phyloP scores from a whole-genome alignment of 257 asterid species.

The Nicotiana paniculata region DNA sequence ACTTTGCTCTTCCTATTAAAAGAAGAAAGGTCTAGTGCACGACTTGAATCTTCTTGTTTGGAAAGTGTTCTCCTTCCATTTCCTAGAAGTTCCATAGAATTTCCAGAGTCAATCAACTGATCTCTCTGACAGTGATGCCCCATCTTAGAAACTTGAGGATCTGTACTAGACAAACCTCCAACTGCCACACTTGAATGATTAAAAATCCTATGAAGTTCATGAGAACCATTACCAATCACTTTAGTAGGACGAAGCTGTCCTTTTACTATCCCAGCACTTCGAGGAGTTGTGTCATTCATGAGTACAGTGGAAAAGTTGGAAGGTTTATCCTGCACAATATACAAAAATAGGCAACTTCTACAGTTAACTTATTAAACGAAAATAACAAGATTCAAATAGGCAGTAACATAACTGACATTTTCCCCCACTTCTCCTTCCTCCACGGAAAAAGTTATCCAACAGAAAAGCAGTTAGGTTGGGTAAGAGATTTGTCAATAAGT shows the following conservation, averaged over 20 bases:
- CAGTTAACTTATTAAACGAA: background rate
- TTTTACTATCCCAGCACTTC: constrained; percentile 19
- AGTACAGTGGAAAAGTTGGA: constrained; percentile 9
- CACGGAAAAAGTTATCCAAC: background rate
- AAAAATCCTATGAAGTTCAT: constrained; percentile 11
- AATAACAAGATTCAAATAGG: background rate
- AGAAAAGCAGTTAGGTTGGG: background rate
- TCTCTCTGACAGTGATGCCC: constrained; percentile 8
- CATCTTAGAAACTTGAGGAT: background rate
- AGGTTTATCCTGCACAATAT: constrained; percentile 33
- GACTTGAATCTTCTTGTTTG: constrained; percentile 17
- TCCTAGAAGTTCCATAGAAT: constrained; percentile 9
- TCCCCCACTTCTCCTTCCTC: background rate
- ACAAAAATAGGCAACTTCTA: constrained; percentile 18
- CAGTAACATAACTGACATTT: background rate
- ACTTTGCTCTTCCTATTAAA: constrained; percentile 12
- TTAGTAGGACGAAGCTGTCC: constrained; percentile 14
- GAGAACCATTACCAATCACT: constrained; percentile 16
- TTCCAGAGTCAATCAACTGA: constrained; percentile 5
- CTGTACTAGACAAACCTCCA: background rate
- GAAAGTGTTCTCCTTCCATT: constrained; percentile 11
- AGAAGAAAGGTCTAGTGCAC: constrained; percentile 16
- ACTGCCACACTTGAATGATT: background rate
- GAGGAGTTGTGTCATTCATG: constrained; percentile 9
- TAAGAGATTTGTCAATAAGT: background rate